These are phyloP conservation scores for Trametes cinnabarina DNA, from an alignment of 768 basidiomycete genomes.

Conservation along the genomic window DNA sequence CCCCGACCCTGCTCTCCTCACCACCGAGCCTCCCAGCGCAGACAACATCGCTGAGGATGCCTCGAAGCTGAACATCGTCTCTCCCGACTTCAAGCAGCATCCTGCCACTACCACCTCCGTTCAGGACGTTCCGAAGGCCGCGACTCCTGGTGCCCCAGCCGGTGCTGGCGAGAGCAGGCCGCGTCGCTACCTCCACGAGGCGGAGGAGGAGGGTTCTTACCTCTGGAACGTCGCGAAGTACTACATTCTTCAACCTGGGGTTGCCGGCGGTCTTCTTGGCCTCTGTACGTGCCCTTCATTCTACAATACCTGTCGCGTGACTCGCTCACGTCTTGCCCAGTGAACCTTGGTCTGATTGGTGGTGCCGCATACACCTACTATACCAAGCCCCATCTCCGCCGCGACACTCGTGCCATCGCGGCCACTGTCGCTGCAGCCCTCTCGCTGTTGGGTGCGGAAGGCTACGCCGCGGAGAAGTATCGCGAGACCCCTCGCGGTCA, in stretches of 20 bases:
- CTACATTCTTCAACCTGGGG: constrained; percentile 60
- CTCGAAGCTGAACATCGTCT: constrained; percentile 56
- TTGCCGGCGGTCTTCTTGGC: constrained; percentile 71
- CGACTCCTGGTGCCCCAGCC: constrained; percentile 2
- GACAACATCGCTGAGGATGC: constrained; percentile 42
- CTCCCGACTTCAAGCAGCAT: constrained; percentile 47
- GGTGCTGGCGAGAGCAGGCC: constrained; percentile 34
- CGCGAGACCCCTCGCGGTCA: constrained; percentile 56
- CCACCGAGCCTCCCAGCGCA: constrained; percentile 39
- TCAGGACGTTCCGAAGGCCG: constrained; percentile 24
- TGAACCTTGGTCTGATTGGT: constrained; percentile 69
- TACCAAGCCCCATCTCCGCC: constrained; percentile 55
- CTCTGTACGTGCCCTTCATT: constrained; percentile 45
- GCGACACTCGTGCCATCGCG: constrained; percentile 52
- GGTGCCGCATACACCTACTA: constrained; percentile 65
- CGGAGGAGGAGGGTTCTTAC: constrained; percentile 50
- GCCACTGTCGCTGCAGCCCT: constrained; percentile 54
- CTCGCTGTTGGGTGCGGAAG: constrained; percentile 59
- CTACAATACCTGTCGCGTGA: not conserved
- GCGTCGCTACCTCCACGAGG: constrained; percentile 35
- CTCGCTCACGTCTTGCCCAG: constrained; percentile 33
- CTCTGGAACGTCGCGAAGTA: constrained; percentile 52
- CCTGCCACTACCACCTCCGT: constrained; percentile 39
- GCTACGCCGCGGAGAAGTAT: constrained; percentile 60
- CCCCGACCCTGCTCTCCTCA: constrained; percentile 60